Base-by-base conservation (phyloP, 2,329 filamentous ascomycete species). In the Fusarium chuoi region DNA sequence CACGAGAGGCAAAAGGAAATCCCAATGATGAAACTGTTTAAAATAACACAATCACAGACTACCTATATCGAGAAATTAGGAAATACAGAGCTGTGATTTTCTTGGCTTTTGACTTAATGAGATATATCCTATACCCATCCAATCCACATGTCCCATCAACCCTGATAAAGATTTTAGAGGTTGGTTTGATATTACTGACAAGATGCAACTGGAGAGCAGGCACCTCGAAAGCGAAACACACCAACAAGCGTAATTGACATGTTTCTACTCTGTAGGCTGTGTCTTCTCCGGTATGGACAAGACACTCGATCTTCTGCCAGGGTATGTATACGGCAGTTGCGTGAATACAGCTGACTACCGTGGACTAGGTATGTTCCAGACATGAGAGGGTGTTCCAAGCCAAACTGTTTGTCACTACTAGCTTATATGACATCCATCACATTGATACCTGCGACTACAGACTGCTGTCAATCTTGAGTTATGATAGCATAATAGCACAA, bases 381-480 rank as follows among this genome's bases (percentile, higher is more conserved):
- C 38, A 30, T 39, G 52, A 67, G 36, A 57, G 46, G 54, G 33
- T 48, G 33, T 30, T 18, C 36, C 48, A 45, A 36, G 26, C 13
- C 33, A 44, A 39, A 63, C 28, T 41, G 42, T 35, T 33, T 39
- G 20, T 45, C 42, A n/a, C 41, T 42, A 18, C 42, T 30, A n/a
- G 17, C 28, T 38, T 35, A 46, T 48, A 56, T 48, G 51, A 17
- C 28, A 57, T 22, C 38, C 33, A 48, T 55, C 35, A 45, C 48
- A 35, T 36, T 52, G 22, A 26, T 56, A 28, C 58, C 52, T 58
- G 24, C 26, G 36, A 57, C 45, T 59, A 49, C 28, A 56, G 41
- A 46, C 51, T 65, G 54, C 35, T 42, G 28, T 56, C 65, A 41
- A 58, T 58, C 56, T 30, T 48, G 41, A 57, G 41, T 49, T 71